A percentile compares a stretch with the other conserved stretches of the same genome.
phyloP scores from a whole-genome alignment of 345 rosid species.

The Lepidium aucheri region DNA sequence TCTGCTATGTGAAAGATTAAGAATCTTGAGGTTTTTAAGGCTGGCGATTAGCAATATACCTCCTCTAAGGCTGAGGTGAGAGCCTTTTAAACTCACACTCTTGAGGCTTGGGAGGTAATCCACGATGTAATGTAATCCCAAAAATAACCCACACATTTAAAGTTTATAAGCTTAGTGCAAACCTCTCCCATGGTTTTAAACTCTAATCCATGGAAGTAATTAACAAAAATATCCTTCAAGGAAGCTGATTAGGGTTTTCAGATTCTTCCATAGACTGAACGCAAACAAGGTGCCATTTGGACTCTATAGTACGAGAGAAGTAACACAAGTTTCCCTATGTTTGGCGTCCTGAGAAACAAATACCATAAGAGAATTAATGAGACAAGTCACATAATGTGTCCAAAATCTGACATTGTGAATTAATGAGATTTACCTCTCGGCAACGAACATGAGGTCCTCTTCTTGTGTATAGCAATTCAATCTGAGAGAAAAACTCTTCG shows the following conservation, averaged over 20 bases:
- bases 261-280: constrained; percentile 7
- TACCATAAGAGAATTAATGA: not conserved
- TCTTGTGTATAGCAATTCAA: not conserved
- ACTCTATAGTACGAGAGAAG: too few relatives aligned
- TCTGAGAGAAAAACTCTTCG: not conserved
- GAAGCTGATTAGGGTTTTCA: not conserved
- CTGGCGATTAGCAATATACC: not conserved
- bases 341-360: not conserved
- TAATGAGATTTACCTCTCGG: not conserved
- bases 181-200: not conserved
- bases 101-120: not conserved
- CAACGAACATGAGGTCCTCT: not conserved
- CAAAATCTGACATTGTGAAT: not conserved
- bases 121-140: not conserved
- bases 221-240: too few relatives aligned
- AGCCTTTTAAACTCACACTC: not conserved
- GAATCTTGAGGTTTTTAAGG: not conserved
- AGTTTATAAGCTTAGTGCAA: constrained; percentile 1
- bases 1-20: not conserved
- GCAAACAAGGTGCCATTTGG: not conserved
- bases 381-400: too few relatives aligned
- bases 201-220: not conserved
- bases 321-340: constrained; percentile 8
- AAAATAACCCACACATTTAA: not conserved
- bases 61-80: not conserved